Percentiles rank a stretch among this genome's conserved stretches.
Evolutionary conservation across 140 eudicot genomes (phyloP).

Genomic region (Stevia rebaudiana): DNA sequence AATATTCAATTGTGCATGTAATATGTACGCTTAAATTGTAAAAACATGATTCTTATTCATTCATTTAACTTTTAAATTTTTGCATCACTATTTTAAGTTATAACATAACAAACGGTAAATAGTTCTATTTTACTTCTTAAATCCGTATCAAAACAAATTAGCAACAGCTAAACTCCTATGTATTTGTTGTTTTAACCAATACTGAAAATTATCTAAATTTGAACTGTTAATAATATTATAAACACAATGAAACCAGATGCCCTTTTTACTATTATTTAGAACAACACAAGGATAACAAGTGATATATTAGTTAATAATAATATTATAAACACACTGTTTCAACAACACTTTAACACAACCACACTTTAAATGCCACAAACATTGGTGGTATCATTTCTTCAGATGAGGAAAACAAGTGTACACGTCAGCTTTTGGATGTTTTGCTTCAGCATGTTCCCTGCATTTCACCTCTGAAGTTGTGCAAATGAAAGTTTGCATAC

Average conservation of each 20-base stretch:
- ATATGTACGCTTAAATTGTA: no score
- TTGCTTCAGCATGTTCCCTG: conserved; percentile 95
- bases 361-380: background rate
- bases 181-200: background rate
- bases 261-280: conserved; percentile 1
- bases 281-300: background rate
- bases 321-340: conserved; percentile 20
- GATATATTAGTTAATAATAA: background rate
- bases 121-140: no score
- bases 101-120: no score
- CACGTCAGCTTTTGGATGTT: conserved; percentile 70
- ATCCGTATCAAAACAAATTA: no score
- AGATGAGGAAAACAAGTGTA: conserved; percentile 82
- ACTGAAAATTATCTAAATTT: no score
- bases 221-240: no score
- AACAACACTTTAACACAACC: conserved; percentile 14
- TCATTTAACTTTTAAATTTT: no score
- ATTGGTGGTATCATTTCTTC: conserved; percentile 40
- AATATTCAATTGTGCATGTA: no score
- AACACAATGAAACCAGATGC: conserved; percentile 5
- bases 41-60: no score
- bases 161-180: background rate
- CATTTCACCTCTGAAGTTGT: conserved; percentile 94
- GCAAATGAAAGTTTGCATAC: conserved; percentile 96
- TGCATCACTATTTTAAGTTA: no score